phyloP scores from a whole-genome alignment of 345 rosid species.

The Cochlearia excelsa region DNA sequence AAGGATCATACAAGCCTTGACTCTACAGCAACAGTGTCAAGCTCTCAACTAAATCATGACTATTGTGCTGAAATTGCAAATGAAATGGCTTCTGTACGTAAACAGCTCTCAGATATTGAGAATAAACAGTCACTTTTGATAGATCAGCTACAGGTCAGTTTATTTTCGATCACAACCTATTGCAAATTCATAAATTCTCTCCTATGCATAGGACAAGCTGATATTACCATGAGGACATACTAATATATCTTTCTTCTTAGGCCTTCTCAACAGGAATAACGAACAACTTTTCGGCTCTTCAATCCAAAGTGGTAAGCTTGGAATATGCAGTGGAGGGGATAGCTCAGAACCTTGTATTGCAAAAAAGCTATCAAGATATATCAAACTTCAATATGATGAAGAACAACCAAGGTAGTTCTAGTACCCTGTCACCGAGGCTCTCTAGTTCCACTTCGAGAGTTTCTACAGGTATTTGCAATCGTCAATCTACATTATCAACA shows the following conservation, averaged over 20 bases:
- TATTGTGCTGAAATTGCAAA: slow-evolving; percentile 57
- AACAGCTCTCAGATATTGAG: slow-evolving; percentile 78
- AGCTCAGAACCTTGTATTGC: slow-evolving; percentile 38
- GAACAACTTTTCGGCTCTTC: slow-evolving; percentile 60
- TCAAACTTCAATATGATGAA: slow-evolving; percentile 45
- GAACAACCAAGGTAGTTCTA: slow-evolving; percentile 42
- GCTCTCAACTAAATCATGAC: slow-evolving; percentile 45
- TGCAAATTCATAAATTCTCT: neutral
- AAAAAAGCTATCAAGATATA: slow-evolving; percentile 36
- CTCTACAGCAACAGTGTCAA: slow-evolving; percentile 65
- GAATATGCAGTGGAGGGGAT: slow-evolving; percentile 69
- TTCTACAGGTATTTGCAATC: slow-evolving; percentile 50
- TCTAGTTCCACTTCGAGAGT: slow-evolving; percentile 70
- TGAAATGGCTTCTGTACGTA: slow-evolving; percentile 70
- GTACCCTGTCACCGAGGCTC: slow-evolving; percentile 53
- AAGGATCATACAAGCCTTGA: slow-evolving; percentile 65
- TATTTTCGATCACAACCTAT: neutral
- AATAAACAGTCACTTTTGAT: slow-evolving; percentile 64
- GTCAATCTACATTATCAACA: slow-evolving; percentile 47
- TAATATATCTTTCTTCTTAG: slow-evolving; percentile 35
- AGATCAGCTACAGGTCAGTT: slow-evolving; percentile 75
- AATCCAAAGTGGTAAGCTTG: slow-evolving; percentile 70
- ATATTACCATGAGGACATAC: slow-evolving; percentile 1
- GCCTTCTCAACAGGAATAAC: slow-evolving; percentile 61
- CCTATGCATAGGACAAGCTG: neutral